Evolutionary conservation across 768 basidiomycete species (phyloP).

Genomic region (Asterophora parasitica): DNA sequence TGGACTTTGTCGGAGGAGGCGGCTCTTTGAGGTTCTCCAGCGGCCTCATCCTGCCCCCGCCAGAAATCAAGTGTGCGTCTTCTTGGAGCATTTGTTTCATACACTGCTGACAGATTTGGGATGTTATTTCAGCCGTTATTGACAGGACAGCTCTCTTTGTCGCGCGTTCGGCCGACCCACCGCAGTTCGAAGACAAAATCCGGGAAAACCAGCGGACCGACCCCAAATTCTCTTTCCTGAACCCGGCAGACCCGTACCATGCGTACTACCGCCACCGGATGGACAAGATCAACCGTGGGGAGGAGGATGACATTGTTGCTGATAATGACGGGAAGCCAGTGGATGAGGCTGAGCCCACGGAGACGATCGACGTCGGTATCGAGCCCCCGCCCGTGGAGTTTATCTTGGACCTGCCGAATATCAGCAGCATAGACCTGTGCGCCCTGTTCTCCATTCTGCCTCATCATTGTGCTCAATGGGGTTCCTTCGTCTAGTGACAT

Average conservation of each 20-base stretch:
- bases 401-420: conserved; percentile 79
- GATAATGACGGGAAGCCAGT: conserved; percentile 42
- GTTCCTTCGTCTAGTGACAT: conserved; percentile 61
- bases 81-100: conserved; percentile 29
- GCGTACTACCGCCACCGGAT: conserved; percentile 94
- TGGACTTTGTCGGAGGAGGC: conserved; percentile 28
- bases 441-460: conserved; percentile 27
- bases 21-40: conserved; percentile 56
- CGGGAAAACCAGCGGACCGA: conserved; percentile 94
- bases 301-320: conserved; percentile 54
- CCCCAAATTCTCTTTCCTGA: conserved; percentile 98
- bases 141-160: conserved; percentile 92
- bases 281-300: conserved; percentile 76
- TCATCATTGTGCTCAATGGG: conserved; percentile 3
- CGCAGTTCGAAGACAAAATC: conserved; percentile 94
- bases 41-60: conserved; percentile 92
- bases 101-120: conserved; percentile 6
- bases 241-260: conserved; percentile 96
- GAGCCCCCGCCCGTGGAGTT: conserved; percentile 83
- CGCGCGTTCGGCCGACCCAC: conserved; percentile 89
- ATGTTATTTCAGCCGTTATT: conserved; percentile 69
- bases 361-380: conserved; percentile 58
- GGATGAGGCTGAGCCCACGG: conserved; percentile 29
- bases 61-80: conserved; percentile 85
- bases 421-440: conserved; percentile 87